Evolutionary conservation across 1,284 basidiomycete species (phyloP).

Genomic region (Cystobasidiaceae sp.): DNA sequence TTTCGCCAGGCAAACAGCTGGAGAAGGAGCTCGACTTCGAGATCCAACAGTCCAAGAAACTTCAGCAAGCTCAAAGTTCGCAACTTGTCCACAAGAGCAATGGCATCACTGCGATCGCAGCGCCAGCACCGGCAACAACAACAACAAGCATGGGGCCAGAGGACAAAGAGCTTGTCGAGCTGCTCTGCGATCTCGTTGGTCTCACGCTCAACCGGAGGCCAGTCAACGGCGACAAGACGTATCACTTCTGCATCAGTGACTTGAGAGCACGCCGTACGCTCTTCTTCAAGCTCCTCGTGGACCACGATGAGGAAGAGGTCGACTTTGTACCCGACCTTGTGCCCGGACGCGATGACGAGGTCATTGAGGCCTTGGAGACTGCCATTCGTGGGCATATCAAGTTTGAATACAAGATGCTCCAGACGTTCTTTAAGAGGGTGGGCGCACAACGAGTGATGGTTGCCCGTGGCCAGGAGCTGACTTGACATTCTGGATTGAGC

Average conservation of each 20-base stretch:
- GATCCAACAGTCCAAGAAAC: constrained; percentile 21
- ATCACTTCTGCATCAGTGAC: constrained; percentile 18
- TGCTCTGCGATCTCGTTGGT: constrained; percentile 13
- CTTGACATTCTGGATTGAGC: too few species aligned
- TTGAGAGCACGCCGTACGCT: constrained; percentile 8
- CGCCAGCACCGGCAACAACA: background rate
- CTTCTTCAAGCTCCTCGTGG: constrained; percentile 13
- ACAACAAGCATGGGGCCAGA: background rate
- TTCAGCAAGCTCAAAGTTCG: constrained; percentile 3
- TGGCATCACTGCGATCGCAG: background rate
- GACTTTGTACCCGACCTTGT: constrained; percentile 23
- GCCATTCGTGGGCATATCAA: constrained; percentile 13
- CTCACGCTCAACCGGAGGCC: background rate
- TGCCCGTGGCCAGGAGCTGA: too few species aligned
- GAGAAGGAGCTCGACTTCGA: constrained; percentile 24
- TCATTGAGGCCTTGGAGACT: constrained; percentile 9
- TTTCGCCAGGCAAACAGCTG: background rate
- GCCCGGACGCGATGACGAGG: constrained; percentile 21
- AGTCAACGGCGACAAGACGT: background rate
- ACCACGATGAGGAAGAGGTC: background rate
- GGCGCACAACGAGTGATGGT: too few species aligned
- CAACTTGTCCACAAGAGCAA: background rate
- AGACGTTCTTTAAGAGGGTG: constrained; percentile 25
- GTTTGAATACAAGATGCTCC: constrained; percentile 12
- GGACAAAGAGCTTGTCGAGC: constrained; percentile 1